These are phyloP conservation scores for Chrysosporium queenslandicum DNA, from an alignment of 2,329 filamentous ascomycete species.

Conservation along the genomic window DNA sequence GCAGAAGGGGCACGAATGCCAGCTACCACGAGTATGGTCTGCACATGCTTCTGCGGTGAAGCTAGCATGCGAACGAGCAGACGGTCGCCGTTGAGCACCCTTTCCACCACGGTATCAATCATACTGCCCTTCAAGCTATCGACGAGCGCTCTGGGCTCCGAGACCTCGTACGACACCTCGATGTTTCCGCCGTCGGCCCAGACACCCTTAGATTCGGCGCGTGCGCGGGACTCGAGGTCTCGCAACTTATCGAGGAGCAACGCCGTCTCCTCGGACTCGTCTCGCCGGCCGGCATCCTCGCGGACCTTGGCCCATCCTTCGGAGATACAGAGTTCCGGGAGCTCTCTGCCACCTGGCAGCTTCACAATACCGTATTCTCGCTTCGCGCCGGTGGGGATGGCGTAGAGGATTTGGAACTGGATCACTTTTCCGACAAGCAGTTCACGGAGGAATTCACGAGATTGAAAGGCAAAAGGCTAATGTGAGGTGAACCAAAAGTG, in stretches of 20 bases:
- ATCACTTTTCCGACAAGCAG: slow-evolving; percentile 77
- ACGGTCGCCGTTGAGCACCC: slow-evolving; percentile 82
- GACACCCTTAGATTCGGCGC: slow-evolving; percentile 66
- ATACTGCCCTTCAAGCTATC: slow-evolving; percentile 76
- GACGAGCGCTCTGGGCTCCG: slow-evolving; percentile 63
- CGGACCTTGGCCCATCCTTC: slow-evolving; percentile 89
- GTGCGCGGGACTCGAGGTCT: slow-evolving; percentile 65
- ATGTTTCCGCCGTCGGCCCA: slow-evolving; percentile 62
- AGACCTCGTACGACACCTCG: slow-evolving; percentile 70
- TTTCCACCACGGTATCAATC: slow-evolving; percentile 78
- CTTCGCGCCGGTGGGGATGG: slow-evolving; percentile 63
- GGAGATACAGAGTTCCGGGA: slow-evolving; percentile 75
- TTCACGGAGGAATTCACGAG: slow-evolving; percentile 81
- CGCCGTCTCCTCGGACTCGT: slow-evolving; percentile 65
- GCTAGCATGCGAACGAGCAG: slow-evolving; percentile 73
- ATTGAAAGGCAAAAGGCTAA: slow-evolving; percentile 77
- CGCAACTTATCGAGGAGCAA: slow-evolving; percentile 68
- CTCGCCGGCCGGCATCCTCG: slow-evolving; percentile 80
- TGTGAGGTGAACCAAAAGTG: not conserved
- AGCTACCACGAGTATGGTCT: slow-evolving; percentile 80
- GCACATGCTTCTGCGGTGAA: slow-evolving; percentile 71
- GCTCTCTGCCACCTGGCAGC: slow-evolving; percentile 61
- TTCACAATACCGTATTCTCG: slow-evolving; percentile 79
- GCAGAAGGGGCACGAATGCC: slow-evolving; percentile 85
- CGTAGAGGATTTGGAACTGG: slow-evolving; percentile 77